Evolutionary conservation across 1,139 yeast genomes (phyloP), one percentile per base, ranked within the genome.

Genomic region (Candida dubliniensis): DNA sequence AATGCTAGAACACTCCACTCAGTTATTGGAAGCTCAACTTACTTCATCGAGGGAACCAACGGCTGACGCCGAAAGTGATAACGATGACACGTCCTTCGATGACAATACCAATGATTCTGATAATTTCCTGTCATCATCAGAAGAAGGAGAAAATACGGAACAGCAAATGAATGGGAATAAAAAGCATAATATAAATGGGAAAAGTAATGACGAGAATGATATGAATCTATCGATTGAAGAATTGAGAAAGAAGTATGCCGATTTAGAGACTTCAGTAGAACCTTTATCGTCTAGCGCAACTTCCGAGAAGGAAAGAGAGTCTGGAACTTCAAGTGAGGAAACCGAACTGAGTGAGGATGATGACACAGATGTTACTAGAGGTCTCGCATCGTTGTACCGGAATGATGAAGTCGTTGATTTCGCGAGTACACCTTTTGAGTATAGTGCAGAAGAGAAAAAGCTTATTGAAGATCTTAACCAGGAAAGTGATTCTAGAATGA

Each of bases 1-100:
- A 60, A 91, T 93, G 77, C 69, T 93, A 49, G 96, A 91, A 55
- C 95, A 91, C 56, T 89, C 96, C 26, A 89, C 96, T 0, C 93
- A 87, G 59, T 75, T 93, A 39, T 71, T 93, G 32, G 97, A 90
- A 52, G 95, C 96, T 0, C 96, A 93, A 52, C 66, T 87, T 43
- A 76, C 78, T 35, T 64, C 71, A 10, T 60, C 69, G 2, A 52
- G 60, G 15, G 64, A 58, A 42, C 56, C 52, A 3, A 56, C 57
- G 13, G 60, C 54, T 1, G 57, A 52, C 9, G 48, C 50, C 27
- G 63, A 54, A 32, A 53, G 47, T 25, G 62, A 53, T 7, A 51
- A 42, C 24, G 53, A 53, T 34, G 63, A 58, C 7, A 60, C 58
- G 11, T 60, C 52, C n/a, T 56, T 53, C 9, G 60, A 54, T 10